Evolutionary conservation across 805 yeast species (phyloP).

Genomic region (Spathaspora boniae): DNA sequence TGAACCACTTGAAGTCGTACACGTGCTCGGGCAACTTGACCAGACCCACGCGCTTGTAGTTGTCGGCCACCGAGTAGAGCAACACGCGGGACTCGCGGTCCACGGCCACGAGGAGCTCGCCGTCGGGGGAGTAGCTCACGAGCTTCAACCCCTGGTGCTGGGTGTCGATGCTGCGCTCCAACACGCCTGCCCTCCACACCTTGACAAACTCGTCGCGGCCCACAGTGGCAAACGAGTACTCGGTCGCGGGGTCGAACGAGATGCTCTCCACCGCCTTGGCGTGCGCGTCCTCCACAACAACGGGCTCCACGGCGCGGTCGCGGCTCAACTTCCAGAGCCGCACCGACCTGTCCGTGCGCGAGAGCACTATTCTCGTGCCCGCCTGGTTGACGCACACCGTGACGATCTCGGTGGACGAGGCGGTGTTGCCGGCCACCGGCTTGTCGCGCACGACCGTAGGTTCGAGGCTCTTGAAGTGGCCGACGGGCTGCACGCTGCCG

Average conservation of each 20-base stretch:
- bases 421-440: constrained; percentile 14
- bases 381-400: constrained; percentile 36
- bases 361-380: constrained; percentile 40
- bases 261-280: constrained; percentile 35
- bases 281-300: constrained; percentile 41
- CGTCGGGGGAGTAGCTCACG: constrained; percentile 44
- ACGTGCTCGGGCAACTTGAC: constrained; percentile 24
- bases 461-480: constrained; percentile 20
- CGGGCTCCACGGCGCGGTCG: constrained; percentile 32
- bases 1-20: constrained; percentile 44
- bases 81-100: constrained; percentile 36
- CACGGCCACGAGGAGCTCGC: constrained; percentile 42
- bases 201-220: constrained; percentile 46
- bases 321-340: constrained; percentile 35
- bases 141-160: constrained; percentile 14
- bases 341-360: constrained; percentile 42
- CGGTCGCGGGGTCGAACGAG: constrained; percentile 48
- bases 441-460: constrained; percentile 14
- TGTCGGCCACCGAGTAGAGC: constrained; percentile 29
- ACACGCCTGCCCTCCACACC: constrained; percentile 41
- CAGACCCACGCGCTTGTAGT: constrained; percentile 26
- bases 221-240: constrained; percentile 45
- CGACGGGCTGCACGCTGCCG: constrained; percentile 1
- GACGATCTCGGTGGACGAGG: constrained; percentile 28
- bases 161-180: constrained; percentile 28